Percentiles rank a stretch among this genome's conserved stretches.
Evolutionary conservation across 179 eudicot species (phyloP).

Genomic region (Corrigiola litoralis): DNA sequence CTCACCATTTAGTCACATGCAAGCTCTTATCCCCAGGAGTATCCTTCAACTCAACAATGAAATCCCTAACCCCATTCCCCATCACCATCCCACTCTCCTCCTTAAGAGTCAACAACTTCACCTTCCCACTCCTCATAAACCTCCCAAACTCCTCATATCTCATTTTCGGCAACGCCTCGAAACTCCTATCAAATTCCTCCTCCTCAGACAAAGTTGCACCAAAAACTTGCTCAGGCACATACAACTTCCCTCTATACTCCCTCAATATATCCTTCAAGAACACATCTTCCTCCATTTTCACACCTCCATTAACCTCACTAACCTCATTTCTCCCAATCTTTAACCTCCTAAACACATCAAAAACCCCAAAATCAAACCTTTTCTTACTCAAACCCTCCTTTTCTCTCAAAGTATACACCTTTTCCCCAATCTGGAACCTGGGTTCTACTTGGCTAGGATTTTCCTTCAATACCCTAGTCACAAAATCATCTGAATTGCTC

Average conservation of each 20-base stretch:
- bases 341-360: slow-evolving; percentile 41
- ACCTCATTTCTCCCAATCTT: slow-evolving; percentile 20
- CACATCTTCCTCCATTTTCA: slow-evolving; percentile 34
- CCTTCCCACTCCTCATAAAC: slow-evolving; percentile 46
- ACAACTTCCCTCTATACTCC: slow-evolving; percentile 74
- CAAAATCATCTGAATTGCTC: slow-evolving; percentile 46
- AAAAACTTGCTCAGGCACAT: slow-evolving; percentile 85
- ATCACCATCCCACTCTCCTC: slow-evolving; percentile 35
- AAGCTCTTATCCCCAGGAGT: slow-evolving; percentile 72
- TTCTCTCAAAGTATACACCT: slow-evolving; percentile 55
- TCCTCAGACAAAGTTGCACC: slow-evolving; percentile 61
- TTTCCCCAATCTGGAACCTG: slow-evolving; percentile 49
- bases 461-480: slow-evolving; percentile 75
- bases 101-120: slow-evolving; percentile 56
- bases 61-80: slow-evolving; percentile 40
- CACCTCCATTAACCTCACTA: slow-evolving; percentile 24
- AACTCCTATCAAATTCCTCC: slow-evolving; percentile 51
- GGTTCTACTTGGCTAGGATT: slow-evolving; percentile 94
- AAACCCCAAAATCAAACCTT: slow-evolving; percentile 25
- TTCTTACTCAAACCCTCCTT: slow-evolving; percentile 37
- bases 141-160: slow-evolving; percentile 55
- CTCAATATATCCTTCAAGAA: slow-evolving; percentile 76
- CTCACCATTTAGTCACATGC: slow-evolving; percentile 76
- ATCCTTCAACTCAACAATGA: slow-evolving; percentile 74
- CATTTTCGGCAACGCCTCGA: slow-evolving; percentile 59